Evolutionary conservation across 805 yeast species (phyloP).

Genomic region (Candida insectalens): DNA sequence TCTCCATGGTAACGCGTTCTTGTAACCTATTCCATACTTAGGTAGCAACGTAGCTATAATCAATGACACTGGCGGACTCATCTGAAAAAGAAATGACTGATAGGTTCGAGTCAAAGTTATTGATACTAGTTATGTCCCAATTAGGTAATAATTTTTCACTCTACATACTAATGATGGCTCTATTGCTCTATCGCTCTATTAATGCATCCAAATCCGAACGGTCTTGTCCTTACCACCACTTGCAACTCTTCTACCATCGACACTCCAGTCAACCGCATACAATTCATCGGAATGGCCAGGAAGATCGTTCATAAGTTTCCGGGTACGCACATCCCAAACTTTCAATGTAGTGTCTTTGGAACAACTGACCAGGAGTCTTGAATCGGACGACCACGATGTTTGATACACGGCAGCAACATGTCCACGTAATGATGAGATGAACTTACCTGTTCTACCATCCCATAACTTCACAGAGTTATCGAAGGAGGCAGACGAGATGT

Average conservation of each 20-base stretch:
- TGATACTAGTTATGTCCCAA: too few relatives aligned
- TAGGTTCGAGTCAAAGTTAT: too few relatives aligned
- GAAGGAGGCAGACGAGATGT: constrained; percentile 85
- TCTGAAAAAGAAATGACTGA: constrained; percentile 1
- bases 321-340: constrained; percentile 90
- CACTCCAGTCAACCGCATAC: constrained; percentile 96
- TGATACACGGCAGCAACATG: constrained; percentile 98
- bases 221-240: constrained; percentile 97
- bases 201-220: constrained; percentile 90
- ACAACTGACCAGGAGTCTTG: constrained; percentile 82
- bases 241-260: constrained; percentile 88
- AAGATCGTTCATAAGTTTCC: constrained; percentile 75
- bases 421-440: constrained; percentile 84
- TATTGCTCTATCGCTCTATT: constrained; percentile 4
- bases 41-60: constrained; percentile 86
- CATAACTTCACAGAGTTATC: constrained; percentile 93
- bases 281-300: constrained; percentile 98
- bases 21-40: constrained; percentile 71
- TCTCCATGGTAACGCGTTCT: constrained; percentile 84
- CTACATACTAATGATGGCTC: background rate
- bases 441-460: constrained; percentile 92
- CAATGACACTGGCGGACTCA: constrained; percentile 37
- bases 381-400: constrained; percentile 96
- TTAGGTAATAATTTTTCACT: too few relatives aligned
- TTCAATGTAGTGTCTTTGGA: constrained; percentile 94